A percentile compares a stretch with the other conserved stretches of the same genome.
Evolutionary conservation across 352 stramenopile species (phyloP).

Genomic region (Stramenopiles sp.): DNA sequence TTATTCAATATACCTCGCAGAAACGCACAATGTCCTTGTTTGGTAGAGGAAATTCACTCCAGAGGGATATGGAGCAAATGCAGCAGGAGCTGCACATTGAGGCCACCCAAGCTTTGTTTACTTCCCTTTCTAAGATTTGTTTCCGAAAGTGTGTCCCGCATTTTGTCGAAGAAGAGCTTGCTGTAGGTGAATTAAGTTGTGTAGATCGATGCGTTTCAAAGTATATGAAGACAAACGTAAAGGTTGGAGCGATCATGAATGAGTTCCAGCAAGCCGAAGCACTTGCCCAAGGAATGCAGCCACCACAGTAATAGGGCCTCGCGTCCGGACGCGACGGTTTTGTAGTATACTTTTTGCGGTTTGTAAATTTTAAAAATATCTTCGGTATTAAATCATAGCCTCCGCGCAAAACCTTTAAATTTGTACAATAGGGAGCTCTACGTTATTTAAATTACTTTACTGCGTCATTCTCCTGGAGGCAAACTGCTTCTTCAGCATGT

Average conservation of each 20-base stretch:
- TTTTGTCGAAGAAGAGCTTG: conserved; percentile 84
- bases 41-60: neutral
- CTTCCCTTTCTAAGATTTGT: conserved; percentile 48
- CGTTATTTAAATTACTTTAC: too few relatives aligned
- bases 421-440: too few relatives aligned
- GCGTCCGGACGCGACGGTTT: too few relatives aligned
- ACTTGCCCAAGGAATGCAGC: too few relatives aligned
- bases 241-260: conserved; percentile 76
- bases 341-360: too few relatives aligned
- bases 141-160: conserved; percentile 84
- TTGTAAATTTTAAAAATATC: too few relatives aligned
- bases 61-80: neutral
- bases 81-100: neutral
- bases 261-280: conserved; percentile 57
- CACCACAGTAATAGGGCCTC: too few relatives aligned
- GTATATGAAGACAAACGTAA: conserved; percentile 88
- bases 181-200: conserved; percentile 92
- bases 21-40: neutral
- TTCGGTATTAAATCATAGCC: too few relatives aligned
- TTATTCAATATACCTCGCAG: too few relatives aligned
- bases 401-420: too few relatives aligned
- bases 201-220: conserved; percentile 90
- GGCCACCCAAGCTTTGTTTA: neutral
- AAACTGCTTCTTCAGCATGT: conserved; percentile 3
- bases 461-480: neutral